Evolutionary conservation across 179 eudicot genomes (phyloP), one percentile per base, ranked within the genome.

Genomic region (Dionaea muscipula): DNA sequence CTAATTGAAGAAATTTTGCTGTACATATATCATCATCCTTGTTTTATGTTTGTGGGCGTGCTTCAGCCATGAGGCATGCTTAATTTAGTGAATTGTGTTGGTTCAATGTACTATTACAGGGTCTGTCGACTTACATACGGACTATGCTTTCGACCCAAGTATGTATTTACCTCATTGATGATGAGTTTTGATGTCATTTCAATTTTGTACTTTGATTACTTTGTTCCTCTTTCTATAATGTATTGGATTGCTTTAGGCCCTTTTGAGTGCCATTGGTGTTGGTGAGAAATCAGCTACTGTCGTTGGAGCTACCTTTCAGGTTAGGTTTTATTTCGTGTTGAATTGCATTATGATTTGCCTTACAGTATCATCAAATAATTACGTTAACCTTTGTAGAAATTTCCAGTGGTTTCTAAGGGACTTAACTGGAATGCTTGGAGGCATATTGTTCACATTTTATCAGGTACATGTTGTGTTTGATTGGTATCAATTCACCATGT

Each of bases 141-240:
- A 93, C 67, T 37, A 93, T 93, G 99, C 94, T 93, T 59, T 93
- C 99, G 27, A 91, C 96, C 55, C 98, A 93, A 73, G 98, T 84
- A 72, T 79, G 79, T 49, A 59, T 28, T 56, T 33, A 13, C 21
- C 47, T 7, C 10, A 7, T 43, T 17, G 20, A 9, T 17, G 20
- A 9, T 20, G 24, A 41, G 49, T 16, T 7, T 15, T 31, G 36
- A 9, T 59, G 24, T n/a, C 21, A n/a, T 15, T 25, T 48, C 16
- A n/a, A 18, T 17, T 15, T 13, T 44, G 18, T 21, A 58, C 9
- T 15, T 12, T 56, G 17, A 14, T 43, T 19, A n/a, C 5, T 10
- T 19, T n/a, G 9, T 2, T 43, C 3, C 7, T 15, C 8, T 43
- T 17, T 19, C 54, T 46, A 36, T 25, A 18, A 16, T 38, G 13